A percentile compares a stretch with the other conserved stretches of the same genome.
Evolutionary conservation across 2,329 filamentous ascomycete genomes (phyloP).

Genomic region (Trichoderma sp.): DNA sequence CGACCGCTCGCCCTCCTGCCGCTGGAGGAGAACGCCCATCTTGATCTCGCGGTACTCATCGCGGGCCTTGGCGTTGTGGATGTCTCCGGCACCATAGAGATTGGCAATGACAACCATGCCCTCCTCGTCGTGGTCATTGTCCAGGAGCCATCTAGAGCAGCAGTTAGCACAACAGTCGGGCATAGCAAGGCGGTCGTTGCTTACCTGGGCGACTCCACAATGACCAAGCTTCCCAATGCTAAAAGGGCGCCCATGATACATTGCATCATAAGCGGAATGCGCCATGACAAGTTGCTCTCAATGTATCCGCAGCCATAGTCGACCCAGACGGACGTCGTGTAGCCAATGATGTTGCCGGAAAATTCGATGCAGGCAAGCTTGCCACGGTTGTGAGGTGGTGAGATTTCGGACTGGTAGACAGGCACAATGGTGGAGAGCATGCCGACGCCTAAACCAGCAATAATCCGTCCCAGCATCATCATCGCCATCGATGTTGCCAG

Average conservation of each 20-base stretch:
- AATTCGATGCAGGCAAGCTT: constrained; percentile 98
- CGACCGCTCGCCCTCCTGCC: constrained; percentile 90
- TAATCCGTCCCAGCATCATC: constrained; percentile 83
- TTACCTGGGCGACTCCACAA: constrained; percentile 93
- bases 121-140: constrained; percentile 97
- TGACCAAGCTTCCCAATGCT: constrained; percentile 82
- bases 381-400: constrained; percentile 91
- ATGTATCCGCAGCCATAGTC: constrained; percentile 97
- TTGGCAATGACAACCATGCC: constrained; percentile 98
- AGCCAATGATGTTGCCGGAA: constrained; percentile 93
- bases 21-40: constrained; percentile 90
- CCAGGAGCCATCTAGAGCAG: constrained; percentile 78
- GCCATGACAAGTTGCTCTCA: constrained; percentile 82
- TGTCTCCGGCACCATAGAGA: constrained; percentile 91
- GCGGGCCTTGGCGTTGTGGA: constrained; percentile 87
- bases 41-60: constrained; percentile 99
- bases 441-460: constrained; percentile 84
- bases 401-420: constrained; percentile 93
- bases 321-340: constrained; percentile 96
- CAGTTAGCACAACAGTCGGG: not conserved
- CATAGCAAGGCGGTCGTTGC: constrained; percentile 28
- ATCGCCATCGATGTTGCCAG: constrained; percentile 81
- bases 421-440: constrained; percentile 90
- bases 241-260: constrained; percentile 91
- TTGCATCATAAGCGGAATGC: constrained; percentile 86